Base-by-base conservation (phyloP, 2,329 filamentous ascomycete species). In the Rachicladosporium sp. region DNA sequence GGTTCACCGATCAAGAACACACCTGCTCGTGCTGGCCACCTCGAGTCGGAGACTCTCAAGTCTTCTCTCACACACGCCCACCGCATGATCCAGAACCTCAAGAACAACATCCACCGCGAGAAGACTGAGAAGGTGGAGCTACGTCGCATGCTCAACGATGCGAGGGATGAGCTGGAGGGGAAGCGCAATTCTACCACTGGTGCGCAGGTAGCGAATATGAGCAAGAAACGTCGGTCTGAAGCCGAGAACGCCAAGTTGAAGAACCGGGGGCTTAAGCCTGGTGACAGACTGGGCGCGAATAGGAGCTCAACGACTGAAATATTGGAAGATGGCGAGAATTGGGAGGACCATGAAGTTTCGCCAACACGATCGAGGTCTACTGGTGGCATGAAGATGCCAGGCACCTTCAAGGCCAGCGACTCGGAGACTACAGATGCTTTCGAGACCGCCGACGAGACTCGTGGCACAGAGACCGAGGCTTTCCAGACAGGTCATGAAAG, bases 111-210 rank as follows among this genome's bases (percentile, higher is more conserved):
- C 35, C 89, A 98, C 60, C 82, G 91, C 29, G 91, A 98, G 62
- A 98, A 96, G 77, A 95, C 89, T 0, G 91, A 98, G 62, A 98
- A 95, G 69, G 75, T 96, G 21, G 91, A 98, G 62, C 74, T 96
- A 39, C 88, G 86, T 63, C 82, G 89, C 43, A 85, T 98, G 74
- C 76, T 96, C 23, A 89, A 96, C 64, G 91, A 98, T 54, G 82
- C 89, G 19, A 79, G 88, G 29, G 91, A 98, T 57, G 91, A 98
- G 54, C 66, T 98, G 21, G 91, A 86, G 60, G 63, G 76, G 35
- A 70, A 74, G 35, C 51, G 54, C 10, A 69, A 64, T 38, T 50
- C 43, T 35, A 75, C 68, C 41, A 73, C 76, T 23, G 60, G 51
- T 51, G 60, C 57, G 33, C 56, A 53, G 51, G 61, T 39, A 51